Conservation (phyloP, 345 rosid genomes). For the Brassica incana region DNA sequence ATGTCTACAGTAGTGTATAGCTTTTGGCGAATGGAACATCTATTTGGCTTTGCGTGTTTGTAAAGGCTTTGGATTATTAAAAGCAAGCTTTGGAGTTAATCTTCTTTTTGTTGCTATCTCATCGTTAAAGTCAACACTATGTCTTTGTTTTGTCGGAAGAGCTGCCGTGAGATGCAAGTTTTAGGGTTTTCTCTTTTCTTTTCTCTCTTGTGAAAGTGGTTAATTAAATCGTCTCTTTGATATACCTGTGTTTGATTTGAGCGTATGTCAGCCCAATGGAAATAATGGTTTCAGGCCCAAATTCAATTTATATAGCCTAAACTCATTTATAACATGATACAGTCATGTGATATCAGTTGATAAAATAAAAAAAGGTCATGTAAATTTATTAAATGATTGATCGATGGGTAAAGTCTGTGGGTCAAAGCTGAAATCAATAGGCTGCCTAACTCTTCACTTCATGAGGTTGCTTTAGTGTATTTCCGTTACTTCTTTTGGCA, state of each 20-base stretch:
- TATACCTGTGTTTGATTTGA: too few species aligned
- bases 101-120: not conserved
- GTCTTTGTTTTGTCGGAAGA: too few species aligned
- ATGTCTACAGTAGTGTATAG: conserved; percentile 31
- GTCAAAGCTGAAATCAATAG: conserved; percentile 20
- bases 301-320: not conserved
- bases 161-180: too few species aligned
- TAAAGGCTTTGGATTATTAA: not conserved
- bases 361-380: too few species aligned
- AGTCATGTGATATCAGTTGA: not conserved
- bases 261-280: too few species aligned
- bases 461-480: conserved; percentile 8
- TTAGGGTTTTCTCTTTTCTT: too few species aligned
- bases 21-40: conserved; percentile 21
- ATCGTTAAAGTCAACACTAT: too few species aligned
- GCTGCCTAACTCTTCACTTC: conserved; percentile 10
- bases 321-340: not conserved
- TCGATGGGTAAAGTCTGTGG: conserved; percentile 15
- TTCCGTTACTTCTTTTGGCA: conserved; percentile 1
- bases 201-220: too few species aligned
- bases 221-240: too few species aligned
- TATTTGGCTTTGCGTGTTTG: conserved; percentile 2
- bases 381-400: not conserved
- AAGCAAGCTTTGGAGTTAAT: not conserved
- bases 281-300: not conserved